Percentiles rank a stretch among this genome's conserved stretches.
phyloP scores from a whole-genome alignment of 78 protist species.

The Monocercomonoides exilis region DNA sequence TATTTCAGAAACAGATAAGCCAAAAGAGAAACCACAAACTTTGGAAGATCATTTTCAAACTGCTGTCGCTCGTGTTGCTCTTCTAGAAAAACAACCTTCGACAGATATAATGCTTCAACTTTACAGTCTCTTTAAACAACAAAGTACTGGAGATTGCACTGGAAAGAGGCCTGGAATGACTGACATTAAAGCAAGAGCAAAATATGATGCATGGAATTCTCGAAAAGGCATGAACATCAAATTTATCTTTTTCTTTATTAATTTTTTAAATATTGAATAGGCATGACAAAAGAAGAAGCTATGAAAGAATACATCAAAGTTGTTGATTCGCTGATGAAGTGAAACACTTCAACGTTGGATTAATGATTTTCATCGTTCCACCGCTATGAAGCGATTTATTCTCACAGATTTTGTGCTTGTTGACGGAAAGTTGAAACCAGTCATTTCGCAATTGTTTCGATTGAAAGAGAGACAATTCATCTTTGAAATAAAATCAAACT shows the following conservation, averaged over 20 bases:
- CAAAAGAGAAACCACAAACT: neutral
- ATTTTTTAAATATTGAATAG: neutral
- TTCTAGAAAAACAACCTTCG: neutral
- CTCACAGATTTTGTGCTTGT: no score
- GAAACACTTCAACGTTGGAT: no score
- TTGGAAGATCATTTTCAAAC: neutral
- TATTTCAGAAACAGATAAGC: neutral
- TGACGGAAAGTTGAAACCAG: no score
- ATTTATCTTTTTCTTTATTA: neutral
- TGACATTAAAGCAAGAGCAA: neutral
- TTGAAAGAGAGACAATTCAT: no score
- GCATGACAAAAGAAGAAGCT: neutral
- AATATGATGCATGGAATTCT: constrained; percentile 8
- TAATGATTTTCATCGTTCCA: no score
- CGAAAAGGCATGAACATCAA: no score
- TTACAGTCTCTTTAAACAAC: neutral
- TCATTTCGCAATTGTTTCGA: no score
- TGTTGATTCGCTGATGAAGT: no score
- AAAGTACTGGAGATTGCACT: neutral
- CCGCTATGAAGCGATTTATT: no score
- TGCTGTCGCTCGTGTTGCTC: neutral
- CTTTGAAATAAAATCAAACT: no score
- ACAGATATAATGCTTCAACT: neutral
- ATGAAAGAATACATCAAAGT: neutral
- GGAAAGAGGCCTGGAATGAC: neutral